Base-by-base conservation (phyloP, 257 asterid species). In the Petrea volubilis region DNA sequence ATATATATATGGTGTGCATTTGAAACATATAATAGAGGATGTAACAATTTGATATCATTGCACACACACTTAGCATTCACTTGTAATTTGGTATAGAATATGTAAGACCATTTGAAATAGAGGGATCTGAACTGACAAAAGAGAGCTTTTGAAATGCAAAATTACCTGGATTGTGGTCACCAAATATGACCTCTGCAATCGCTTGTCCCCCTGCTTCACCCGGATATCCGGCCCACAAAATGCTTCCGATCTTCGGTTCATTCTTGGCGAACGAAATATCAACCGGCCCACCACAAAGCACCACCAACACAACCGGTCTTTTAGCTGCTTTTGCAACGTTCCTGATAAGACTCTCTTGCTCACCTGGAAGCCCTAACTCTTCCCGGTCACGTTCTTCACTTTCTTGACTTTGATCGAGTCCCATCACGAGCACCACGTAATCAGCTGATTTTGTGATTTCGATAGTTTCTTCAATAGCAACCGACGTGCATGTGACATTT, bases 201-300 rank as follows among this genome's bases (percentile, higher is more conserved):
- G 96, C 96, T 47, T 67, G 68, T 1, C 95, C 97, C 51, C 97
- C 97, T 1, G 82, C 88, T 70, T 87, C 84, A 53, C 96, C 96
- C 2, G 95, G 96, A 79, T 89, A 91, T 29, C 97, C 96, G 27
- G 86, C 93, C 96, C 96, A 91, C 72, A 91, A 43, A 52, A 87
- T 89, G 71, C 91, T 66, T 43, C 96, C 91, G 0, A 91, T 80
- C 28, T 84, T 87, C 0, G 78, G 78, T 27, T 85, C 76, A 0
- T 79, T 44, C 70, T 85, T 91, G 0, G 97, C 93, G 8, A 91
- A 89, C 3, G 90, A 78, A 18, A 89, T 68, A 77, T 91, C 97
- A 6, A 91, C 83, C 0, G 95, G 93, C 13, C 97, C 96, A 41
- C 97, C 97, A 77, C 83, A 85, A 1, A 87, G 74, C 56, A 89